These are phyloP conservation scores for Closterium sp. DNA, from an alignment of 139 green algal species.

Conservation along the genomic window DNA sequence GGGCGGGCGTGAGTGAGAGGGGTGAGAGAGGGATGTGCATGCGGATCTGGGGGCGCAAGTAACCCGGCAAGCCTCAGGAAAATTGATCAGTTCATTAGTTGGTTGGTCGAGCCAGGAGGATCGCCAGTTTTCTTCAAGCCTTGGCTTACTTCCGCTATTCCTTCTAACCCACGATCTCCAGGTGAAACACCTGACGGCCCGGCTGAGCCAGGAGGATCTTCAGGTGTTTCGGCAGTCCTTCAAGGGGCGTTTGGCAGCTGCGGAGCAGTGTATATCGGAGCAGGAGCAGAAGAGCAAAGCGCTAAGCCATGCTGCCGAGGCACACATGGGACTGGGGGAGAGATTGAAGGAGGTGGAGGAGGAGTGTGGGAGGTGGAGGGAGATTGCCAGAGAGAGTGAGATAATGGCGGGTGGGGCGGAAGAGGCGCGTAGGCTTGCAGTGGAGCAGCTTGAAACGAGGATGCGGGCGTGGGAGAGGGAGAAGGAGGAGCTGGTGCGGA, in stretches of 20 bases:
- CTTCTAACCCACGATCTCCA: neutral
- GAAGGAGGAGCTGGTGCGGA: neutral
- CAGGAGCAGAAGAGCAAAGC: neutral
- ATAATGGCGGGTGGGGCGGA: neutral
- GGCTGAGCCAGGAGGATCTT: neutral
- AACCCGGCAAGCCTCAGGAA: no score
- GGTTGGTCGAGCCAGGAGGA: neutral
- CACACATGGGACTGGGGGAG: neutral
- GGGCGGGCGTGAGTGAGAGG: no score
- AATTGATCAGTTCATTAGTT: no score
- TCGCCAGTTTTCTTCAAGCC: neutral
- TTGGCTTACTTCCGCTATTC: neutral
- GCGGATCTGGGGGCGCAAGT: no score
- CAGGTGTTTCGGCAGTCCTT: neutral
- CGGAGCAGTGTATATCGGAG: neutral
- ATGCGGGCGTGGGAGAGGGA: neutral
- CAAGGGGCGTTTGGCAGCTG: neutral
- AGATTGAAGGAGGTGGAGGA: neutral
- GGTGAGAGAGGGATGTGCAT: no score
- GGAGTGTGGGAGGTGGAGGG: neutral
- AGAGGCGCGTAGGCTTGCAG: neutral
- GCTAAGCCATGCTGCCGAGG: neutral
- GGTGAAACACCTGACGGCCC: neutral
- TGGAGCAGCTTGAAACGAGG: neutral
- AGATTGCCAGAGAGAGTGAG: neutral